These are phyloP conservation scores for Populus hybrid DNA, from an alignment of 441 rosid species.

Conservation along the genomic window DNA sequence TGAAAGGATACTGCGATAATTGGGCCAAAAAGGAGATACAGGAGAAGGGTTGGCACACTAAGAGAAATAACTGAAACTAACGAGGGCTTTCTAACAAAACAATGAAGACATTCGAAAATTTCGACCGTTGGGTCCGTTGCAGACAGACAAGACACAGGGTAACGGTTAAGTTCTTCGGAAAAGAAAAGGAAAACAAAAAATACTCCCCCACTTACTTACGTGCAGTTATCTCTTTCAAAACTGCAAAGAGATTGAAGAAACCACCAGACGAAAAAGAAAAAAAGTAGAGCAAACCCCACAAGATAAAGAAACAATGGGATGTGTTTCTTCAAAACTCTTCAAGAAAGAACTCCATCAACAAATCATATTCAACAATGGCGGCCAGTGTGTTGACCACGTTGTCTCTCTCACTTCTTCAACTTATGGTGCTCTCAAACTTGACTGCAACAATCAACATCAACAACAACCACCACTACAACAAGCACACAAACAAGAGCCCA, in stretches of 20 bases:
- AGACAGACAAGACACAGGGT: constrained; percentile 26
- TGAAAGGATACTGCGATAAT: not conserved
- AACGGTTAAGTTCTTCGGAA: constrained; percentile 36
- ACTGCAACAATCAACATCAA: constrained; percentile 20
- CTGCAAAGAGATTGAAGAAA: not conserved
- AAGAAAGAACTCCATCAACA: constrained; percentile 54
- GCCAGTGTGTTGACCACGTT: constrained; percentile 44
- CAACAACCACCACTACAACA: not conserved
- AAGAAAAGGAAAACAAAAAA: constrained; percentile 3
- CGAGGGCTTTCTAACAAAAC: constrained; percentile 34
- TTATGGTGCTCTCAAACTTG: too few relatives aligned
- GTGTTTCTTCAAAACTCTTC: constrained; percentile 69
- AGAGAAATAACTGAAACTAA: constrained; percentile 1
- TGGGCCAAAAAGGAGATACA: not conserved
- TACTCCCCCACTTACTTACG: constrained; percentile 9
- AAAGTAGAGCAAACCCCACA: constrained; percentile 16
- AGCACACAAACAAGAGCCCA: constrained; percentile 13
- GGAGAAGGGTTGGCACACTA: too few relatives aligned
- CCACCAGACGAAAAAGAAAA: not conserved
- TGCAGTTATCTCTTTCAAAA: constrained; percentile 16
- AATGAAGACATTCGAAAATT: constrained; percentile 48
- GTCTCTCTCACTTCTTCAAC: constrained; percentile 92
- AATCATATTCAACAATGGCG: constrained; percentile 50
- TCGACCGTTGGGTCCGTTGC: constrained; percentile 75
- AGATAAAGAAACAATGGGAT: constrained; percentile 54